Percentiles rank a stretch among this genome's conserved stretches.
phyloP scores from a whole-genome alignment of 2,329 filamentous ascomycete species.

The Amauroascus verrucosus region DNA sequence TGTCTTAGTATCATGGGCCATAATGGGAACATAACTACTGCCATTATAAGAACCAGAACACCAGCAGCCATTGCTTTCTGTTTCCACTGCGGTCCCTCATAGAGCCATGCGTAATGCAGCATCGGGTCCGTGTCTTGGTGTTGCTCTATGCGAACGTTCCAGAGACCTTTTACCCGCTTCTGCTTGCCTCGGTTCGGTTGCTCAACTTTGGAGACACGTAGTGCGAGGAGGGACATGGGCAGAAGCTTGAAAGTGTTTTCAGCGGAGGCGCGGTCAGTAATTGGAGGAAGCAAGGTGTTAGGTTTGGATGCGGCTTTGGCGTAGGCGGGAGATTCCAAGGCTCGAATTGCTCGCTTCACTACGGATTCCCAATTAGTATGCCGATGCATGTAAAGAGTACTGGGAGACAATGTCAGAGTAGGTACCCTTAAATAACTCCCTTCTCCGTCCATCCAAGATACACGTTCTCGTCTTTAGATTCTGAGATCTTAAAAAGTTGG shows the following conservation, averaged over 20 bases:
- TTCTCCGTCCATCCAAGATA: conserved; percentile 90
- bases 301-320: conserved; percentile 72
- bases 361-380: conserved; percentile 1
- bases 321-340: conserved; percentile 80
- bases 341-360: conserved; percentile 95
- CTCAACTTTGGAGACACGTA: conserved; percentile 77
- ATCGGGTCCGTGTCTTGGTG: conserved; percentile 64
- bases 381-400: not conserved
- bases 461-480: conserved; percentile 81
- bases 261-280: conserved; percentile 77
- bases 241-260: conserved; percentile 93
- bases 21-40: conserved; percentile 85
- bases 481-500: conserved; percentile 74
- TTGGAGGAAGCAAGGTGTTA: conserved; percentile 77
- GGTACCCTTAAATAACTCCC: conserved; percentile 92
- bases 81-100: conserved; percentile 88
- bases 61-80: conserved; percentile 82
- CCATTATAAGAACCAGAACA: conserved; percentile 72
- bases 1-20: conserved; percentile 87
- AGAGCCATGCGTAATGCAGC: conserved; percentile 93
- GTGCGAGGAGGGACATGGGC: conserved; percentile 83
- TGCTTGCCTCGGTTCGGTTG: conserved; percentile 61
- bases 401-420: conserved; percentile 6
- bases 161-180: conserved; percentile 89
- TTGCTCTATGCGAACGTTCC: conserved; percentile 91